These are phyloP conservation scores for Margaritispora aquatica DNA, from an alignment of 495 filamentous ascomycete genomes.

Conservation along the genomic window DNA sequence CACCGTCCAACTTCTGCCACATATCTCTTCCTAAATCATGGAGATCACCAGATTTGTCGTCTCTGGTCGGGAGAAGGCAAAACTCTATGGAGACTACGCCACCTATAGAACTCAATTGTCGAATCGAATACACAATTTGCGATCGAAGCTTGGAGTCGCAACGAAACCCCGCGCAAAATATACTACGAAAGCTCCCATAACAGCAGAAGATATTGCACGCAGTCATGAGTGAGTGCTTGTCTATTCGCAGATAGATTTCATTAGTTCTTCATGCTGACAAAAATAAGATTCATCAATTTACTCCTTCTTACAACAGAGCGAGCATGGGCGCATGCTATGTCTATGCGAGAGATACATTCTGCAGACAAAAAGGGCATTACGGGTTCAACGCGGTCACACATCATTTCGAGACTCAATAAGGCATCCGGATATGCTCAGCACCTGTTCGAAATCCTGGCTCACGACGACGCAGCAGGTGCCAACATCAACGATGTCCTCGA, in stretches of 20 bases:
- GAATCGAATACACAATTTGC: slow-evolving; percentile 72
- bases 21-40: too few relatives aligned
- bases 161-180: slow-evolving; percentile 84
- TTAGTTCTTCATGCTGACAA: slow-evolving; percentile 2
- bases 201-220: slow-evolving; percentile 65
- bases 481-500: slow-evolving; percentile 71
- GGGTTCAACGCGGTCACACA: slow-evolving; percentile 76
- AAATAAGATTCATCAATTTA: slow-evolving; percentile 65
- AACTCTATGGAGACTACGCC: slow-evolving; percentile 83
- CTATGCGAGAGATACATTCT: slow-evolving; percentile 79
- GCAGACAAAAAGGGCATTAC: slow-evolving; percentile 72
- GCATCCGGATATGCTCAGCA: slow-evolving; percentile 62
- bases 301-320: slow-evolving; percentile 82
- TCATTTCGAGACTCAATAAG: slow-evolving; percentile 80
- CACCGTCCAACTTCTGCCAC: not conserved
- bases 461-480: slow-evolving; percentile 53
- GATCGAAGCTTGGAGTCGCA: slow-evolving; percentile 76
- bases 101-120: slow-evolving; percentile 77
- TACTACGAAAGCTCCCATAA: slow-evolving; percentile 61
- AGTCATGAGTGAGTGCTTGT: slow-evolving; percentile 63
- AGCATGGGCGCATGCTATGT: slow-evolving; percentile 95
- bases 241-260: not conserved
- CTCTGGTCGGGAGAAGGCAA: slow-evolving; percentile 67
- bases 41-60: slow-evolving; percentile 84
- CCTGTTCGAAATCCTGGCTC: slow-evolving; percentile 58